Base-by-base conservation (phyloP, 305 asterid species). In the Caryopteris hybrid region DNA sequence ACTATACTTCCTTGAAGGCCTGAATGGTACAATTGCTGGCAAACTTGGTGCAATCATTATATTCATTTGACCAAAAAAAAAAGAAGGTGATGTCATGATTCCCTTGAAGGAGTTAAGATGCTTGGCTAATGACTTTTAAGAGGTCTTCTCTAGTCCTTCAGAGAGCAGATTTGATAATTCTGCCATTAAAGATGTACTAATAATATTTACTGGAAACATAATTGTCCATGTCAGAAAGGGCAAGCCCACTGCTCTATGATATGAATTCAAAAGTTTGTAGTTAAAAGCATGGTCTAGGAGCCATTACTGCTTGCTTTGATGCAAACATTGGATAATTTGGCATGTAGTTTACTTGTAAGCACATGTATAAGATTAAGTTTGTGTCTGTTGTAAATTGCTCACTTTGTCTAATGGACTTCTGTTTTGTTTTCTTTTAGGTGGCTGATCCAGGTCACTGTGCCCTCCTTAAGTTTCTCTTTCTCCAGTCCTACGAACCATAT, bases 401-500 rank as follows among this genome's bases (percentile, higher is more conserved):
- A 55, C 38, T 38, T 67, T 59, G 33, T 51, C 74, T 61, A 57
- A 73, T 43, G 45, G 59, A 65, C 22, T 31, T 52, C 64, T 69
- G 52, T 62, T 61, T 67, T 23, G 53, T 12, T 69, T 70, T 74
- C 77, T 33, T 76, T 20, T 78, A 95, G 99, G 93, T 85, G 65
- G 97, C 92, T 62, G 96, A 89, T 86, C 92, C 96, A 36, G 96
- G 81, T 65, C 95, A 91, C 69, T 73, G 79, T 74, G 68, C 89
- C 71, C 84, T 89, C 68, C 89, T 91, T 72, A 95, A 88, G 86
- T 91, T 88, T 73, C 89, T 95, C 68, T 91, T 95, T 81, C 85
- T 88, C 69, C 88, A 83, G 79, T 81, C 97, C 64, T 88, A 81
- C 78, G 98, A 95, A 77, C 99, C 99, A 23, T 95, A 89, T 79